These are phyloP conservation scores for Serpula lacrymans DNA, from an alignment of 768 basidiomycete species.

Conservation along the genomic window DNA sequence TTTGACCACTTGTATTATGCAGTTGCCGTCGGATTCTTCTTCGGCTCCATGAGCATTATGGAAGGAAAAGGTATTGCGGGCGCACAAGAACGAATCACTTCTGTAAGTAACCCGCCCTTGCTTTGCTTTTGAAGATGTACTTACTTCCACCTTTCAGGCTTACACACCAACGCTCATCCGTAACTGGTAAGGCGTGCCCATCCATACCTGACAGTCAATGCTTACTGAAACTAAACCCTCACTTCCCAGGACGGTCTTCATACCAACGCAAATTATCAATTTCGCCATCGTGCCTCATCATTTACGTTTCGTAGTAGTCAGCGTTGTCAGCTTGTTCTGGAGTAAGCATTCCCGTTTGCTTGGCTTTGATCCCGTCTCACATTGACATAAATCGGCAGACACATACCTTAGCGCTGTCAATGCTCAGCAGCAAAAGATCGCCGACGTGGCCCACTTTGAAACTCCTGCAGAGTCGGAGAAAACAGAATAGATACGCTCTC, in stretches of 20 bases:
- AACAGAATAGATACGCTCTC: no score
- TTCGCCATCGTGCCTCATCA: slow-evolving; percentile 76
- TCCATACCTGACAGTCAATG: neutral
- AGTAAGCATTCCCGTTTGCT: slow-evolving; percentile 45
- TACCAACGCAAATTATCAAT: slow-evolving; percentile 77
- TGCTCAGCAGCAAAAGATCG: slow-evolving; percentile 20
- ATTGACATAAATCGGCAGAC: slow-evolving; percentile 31
- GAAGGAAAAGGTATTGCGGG: slow-evolving; percentile 65
- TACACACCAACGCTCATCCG: slow-evolving; percentile 72
- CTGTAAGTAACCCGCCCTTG: slow-evolving; percentile 18
- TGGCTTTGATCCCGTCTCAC: slow-evolving; percentile 3
- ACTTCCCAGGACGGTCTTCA: slow-evolving; percentile 58
- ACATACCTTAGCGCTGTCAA: slow-evolving; percentile 63
- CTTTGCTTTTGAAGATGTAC: neutral
- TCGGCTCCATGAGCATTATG: slow-evolving; percentile 74
- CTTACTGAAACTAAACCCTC: neutral
- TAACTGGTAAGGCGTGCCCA: slow-evolving; percentile 54
- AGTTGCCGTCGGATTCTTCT: slow-evolving; percentile 53
- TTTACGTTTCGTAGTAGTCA: slow-evolving; percentile 68
- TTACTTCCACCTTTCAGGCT: slow-evolving; percentile 37
- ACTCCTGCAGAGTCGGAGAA: no score
- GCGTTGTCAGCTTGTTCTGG: slow-evolving; percentile 80
- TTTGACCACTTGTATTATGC: neutral
- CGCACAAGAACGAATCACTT: slow-evolving; percentile 45
- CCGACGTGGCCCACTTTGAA: no score